Evolutionary conservation across 2,329 filamentous ascomycete genomes (phyloP), one percentile per base, ranked within the genome.

Genomic region (Epichloe bromicola): DNA sequence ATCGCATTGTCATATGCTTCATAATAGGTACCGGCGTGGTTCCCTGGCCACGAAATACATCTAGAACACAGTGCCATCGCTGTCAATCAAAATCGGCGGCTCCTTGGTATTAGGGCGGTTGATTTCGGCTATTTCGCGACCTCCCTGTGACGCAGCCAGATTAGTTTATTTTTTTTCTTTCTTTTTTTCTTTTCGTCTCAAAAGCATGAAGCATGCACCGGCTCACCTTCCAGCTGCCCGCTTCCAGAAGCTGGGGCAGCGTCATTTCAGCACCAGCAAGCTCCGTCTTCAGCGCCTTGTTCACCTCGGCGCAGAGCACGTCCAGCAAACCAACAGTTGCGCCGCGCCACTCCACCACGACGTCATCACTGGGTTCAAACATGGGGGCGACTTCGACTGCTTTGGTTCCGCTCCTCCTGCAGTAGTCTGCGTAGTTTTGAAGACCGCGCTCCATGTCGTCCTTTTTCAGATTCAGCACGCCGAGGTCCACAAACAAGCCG

Each of bases 31-130:
- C 23, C 36, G 36, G 30, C 23, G 17, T 20, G 4, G 7, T 14
- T 19, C n/a, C 11, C 3, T 14, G 14, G 4, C 26, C 2, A 15
- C 39, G 8, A n/a, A 36, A 26, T 3, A 36, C 17, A 11, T n/a
- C 19, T 81, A 95, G 66, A 98, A 97, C 57, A 98, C 88, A 23
- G 93, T 97, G 55, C 93, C 93, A 66, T 98, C 93, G 57, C 88
- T 95, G 58, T 95, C 79, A 60, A 97, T 96, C 70, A 96, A 83
- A 63, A 98, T 97, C 4, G 93, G 93, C 34, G 91, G 88, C 65
- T 95, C 88, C 70, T 93, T 95, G 49, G 93, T 97, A 62, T 96
- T 97, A 20, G 93, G 93, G 59, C 93, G 79, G 59, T 88, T 91
- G 57, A 96, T 88, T 71, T 96, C 91, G 56, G 93, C 93, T 65